phyloP scores from a whole-genome alignment of 1,139 yeast species.

The Martiniozyma asiatica region DNA sequence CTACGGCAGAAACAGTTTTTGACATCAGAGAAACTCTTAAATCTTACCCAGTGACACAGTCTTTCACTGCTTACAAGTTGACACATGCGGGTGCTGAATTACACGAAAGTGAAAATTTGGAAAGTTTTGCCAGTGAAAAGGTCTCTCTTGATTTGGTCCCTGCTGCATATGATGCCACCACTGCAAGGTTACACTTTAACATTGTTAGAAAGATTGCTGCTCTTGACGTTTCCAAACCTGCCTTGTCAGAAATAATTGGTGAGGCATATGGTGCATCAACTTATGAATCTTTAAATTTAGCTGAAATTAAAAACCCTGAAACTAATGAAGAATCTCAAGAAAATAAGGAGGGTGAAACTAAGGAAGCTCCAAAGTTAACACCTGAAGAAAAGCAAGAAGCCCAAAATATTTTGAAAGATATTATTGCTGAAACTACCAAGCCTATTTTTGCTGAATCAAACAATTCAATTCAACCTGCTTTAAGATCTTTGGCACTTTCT shows the following conservation, averaged over 20 bases:
- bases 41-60: conserved; percentile 42
- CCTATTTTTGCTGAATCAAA: too few relatives aligned
- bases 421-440: conserved; percentile 16
- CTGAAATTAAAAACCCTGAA: conserved; percentile 15
- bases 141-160: conserved; percentile 14
- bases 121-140: conserved; percentile 11
- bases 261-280: conserved; percentile 30
- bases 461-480: conserved; percentile 29
- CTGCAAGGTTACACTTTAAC: conserved; percentile 34
- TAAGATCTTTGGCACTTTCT: conserved; percentile 54
- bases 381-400: conserved; percentile 24
- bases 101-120: conserved; percentile 20
- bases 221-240: conserved; percentile 19
- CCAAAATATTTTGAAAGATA: conserved; percentile 14
- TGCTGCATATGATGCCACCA: conserved; percentile 33
- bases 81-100: conserved; percentile 7
- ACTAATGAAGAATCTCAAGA: conserved; percentile 4
- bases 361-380: conserved; percentile 14
- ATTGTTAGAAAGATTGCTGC: conserved; percentile 37
- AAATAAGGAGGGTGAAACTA: conserved; percentile 8
- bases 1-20: conserved; percentile 34
- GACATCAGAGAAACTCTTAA: conserved; percentile 51
- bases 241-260: conserved; percentile 22
- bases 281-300: conserved; percentile 23
- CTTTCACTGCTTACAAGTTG: conserved; percentile 50